Base-by-base conservation (phyloP, 306 rosid species). In the Leucaena leucocephala region DNA sequence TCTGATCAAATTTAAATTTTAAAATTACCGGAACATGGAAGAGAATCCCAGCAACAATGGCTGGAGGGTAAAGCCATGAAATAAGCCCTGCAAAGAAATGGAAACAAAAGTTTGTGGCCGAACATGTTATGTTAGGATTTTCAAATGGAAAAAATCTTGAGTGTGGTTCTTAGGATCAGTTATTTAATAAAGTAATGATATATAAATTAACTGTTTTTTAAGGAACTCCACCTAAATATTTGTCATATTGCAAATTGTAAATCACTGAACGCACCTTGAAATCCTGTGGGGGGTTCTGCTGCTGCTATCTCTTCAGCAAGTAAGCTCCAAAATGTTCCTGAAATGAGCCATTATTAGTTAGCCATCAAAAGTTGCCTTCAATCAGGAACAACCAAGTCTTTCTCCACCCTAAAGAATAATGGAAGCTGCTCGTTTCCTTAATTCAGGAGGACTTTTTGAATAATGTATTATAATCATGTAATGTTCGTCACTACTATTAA, bases 21-120 rank as follows among this genome's bases (percentile, higher is more conserved):
- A 36, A 16, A 58, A 79, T 78, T 95, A 95, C 98, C 87, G 96
- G 98, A 75, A 82, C 96, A 84, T 93, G 62, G 86, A 92, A 86
- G 84, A 57, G 90, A 87, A 91, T 82, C 64, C 89, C 97, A 43
- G 95, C 91, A 45, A 89, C 94, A 83, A 92, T 81, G 81, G 88
- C 98, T 43, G 98, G 98, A 63, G 89, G 94, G 79, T 87, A 95
- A 76, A 90, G 89, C 97, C 94, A 92, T n/a, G 98, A 92, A 76
- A 92, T 92, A 39, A 92, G 10, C 57, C 98, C 96, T 92, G 87
- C 80, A 27, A 81, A 54, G 75, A 62, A 61, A 58, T 58, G 78
- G n/a, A 72, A 76, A 72, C 33, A 38, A 2, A 7, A 65, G 45
- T 38, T 39, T 8, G 2, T 36, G 10, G 34, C 45, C 0, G 72